Conservation (phyloP, 2,329 filamentous ascomycete species). For the Diaporthe destruens region DNA sequence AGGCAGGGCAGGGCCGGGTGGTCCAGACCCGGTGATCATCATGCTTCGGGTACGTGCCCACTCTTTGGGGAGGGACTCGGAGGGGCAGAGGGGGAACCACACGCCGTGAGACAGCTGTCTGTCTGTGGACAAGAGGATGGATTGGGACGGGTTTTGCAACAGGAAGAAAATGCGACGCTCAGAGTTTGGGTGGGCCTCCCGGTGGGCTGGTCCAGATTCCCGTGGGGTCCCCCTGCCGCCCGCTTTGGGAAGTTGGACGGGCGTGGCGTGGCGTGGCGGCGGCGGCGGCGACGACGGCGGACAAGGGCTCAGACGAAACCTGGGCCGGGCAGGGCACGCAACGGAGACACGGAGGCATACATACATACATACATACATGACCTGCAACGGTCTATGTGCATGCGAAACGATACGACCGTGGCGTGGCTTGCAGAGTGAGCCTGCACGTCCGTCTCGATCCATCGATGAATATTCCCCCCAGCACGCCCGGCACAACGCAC, state of each 20-base stretch:
- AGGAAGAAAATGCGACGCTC: neutral
- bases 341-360: too few species aligned
- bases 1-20: neutral
- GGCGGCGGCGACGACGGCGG: too few species aligned
- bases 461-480: neutral
- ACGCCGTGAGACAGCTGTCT: too few species aligned
- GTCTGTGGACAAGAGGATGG: neutral
- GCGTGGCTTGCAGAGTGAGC: conserved; percentile 10
- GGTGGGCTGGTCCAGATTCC: conserved; percentile 27
- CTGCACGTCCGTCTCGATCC: neutral
- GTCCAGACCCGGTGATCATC: conserved; percentile 27
- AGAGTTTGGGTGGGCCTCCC: conserved; percentile 4
- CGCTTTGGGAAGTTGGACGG: neutral
- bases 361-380: too few species aligned
- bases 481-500: too few species aligned
- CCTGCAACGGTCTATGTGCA: conserved; percentile 23
- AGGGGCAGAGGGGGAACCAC: too few species aligned
- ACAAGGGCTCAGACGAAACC: conserved; percentile 12
- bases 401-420: too few species aligned
- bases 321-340: neutral
- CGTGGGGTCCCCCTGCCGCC: neutral
- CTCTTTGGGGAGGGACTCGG: neutral
- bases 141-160: neutral
- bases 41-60: conserved; percentile 24
- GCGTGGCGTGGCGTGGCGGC: too few species aligned